These are phyloP conservation scores for Ceratocystis cubensis DNA, from an alignment of 2,329 filamentous ascomycete species.

Conservation along the genomic window DNA sequence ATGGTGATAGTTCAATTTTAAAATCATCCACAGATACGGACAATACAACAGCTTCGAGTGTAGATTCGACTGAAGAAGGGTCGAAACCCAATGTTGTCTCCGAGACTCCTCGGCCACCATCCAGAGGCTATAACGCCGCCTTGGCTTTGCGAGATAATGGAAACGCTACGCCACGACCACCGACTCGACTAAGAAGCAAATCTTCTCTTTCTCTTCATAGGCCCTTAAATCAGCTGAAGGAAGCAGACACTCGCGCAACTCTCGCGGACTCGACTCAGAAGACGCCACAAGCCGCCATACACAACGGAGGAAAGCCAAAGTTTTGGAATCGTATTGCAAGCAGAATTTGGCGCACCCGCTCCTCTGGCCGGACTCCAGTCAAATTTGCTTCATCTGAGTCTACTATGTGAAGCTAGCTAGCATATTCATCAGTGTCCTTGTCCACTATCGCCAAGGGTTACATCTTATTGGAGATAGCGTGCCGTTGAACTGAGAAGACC, in stretches of 20 bases:
- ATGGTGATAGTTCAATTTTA: constrained; percentile 1
- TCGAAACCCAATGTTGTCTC: not conserved
- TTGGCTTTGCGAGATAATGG: constrained; percentile 14
- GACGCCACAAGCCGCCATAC: constrained; percentile 3
- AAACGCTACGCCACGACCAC: constrained; percentile 9
- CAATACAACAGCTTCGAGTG: not conserved
- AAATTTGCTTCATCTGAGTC: not conserved
- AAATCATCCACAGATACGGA: not conserved
- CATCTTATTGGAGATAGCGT: not conserved
- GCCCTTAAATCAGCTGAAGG: not conserved
- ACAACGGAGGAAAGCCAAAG: constrained; percentile 14
- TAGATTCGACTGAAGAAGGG: not conserved
- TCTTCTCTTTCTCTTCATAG: not conserved
- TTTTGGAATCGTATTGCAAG: constrained; percentile 18
- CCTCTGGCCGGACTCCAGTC: not conserved
- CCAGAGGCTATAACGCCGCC: constrained; percentile 1
- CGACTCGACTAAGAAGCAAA: constrained; percentile 3
- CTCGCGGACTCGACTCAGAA: constrained; percentile 1
- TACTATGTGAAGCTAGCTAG: constrained; percentile 1
- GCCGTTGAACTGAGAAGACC: no score
- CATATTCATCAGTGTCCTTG: not conserved
- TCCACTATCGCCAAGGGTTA: not conserved
- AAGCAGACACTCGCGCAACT: not conserved
- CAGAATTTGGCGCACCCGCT: constrained; percentile 10
- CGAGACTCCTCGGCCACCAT: not conserved